Evolutionary conservation across 768 basidiomycete species (phyloP).

Genomic region (Termitomyces heimii): DNA sequence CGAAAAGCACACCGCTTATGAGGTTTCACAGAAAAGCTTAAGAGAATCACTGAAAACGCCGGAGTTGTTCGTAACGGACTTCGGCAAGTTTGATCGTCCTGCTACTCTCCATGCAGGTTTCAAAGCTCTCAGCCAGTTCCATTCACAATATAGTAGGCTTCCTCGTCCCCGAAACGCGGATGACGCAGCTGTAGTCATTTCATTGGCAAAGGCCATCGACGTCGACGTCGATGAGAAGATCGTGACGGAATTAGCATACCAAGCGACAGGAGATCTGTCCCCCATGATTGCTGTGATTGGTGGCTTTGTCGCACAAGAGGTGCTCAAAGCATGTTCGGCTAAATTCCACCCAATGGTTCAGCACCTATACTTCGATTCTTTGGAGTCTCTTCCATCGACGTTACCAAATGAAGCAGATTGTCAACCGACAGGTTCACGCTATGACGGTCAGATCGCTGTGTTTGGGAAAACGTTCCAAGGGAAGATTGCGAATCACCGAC

Average conservation of each 20-base stretch:
- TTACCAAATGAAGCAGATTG: constrained; percentile 81
- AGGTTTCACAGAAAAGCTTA: constrained; percentile 75
- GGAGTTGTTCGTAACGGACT: constrained; percentile 92
- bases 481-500: constrained; percentile 82
- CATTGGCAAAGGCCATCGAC: constrained; percentile 74
- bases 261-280: constrained; percentile 85
- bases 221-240: constrained; percentile 76
- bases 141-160: constrained; percentile 53
- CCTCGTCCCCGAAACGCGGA: constrained; percentile 79
- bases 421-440: constrained; percentile 75
- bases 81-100: constrained; percentile 94
- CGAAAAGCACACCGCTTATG: not conserved
- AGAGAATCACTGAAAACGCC: constrained; percentile 77
- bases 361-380: constrained; percentile 93
- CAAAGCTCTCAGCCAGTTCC: constrained; percentile 85
- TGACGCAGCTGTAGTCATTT: constrained; percentile 71
- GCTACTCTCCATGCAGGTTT: constrained; percentile 88
- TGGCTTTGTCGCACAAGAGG: constrained; percentile 97
- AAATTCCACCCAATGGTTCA: constrained; percentile 98
- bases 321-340: constrained; percentile 92
- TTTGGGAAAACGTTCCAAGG: constrained; percentile 92
- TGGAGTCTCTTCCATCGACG: constrained; percentile 81
- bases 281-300: constrained; percentile 93
- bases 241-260: constrained; percentile 80
- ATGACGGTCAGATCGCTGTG: constrained; percentile 94